Evolutionary conservation across 768 basidiomycete species (phyloP).

Genomic region (Coprinopsis sp.): DNA sequence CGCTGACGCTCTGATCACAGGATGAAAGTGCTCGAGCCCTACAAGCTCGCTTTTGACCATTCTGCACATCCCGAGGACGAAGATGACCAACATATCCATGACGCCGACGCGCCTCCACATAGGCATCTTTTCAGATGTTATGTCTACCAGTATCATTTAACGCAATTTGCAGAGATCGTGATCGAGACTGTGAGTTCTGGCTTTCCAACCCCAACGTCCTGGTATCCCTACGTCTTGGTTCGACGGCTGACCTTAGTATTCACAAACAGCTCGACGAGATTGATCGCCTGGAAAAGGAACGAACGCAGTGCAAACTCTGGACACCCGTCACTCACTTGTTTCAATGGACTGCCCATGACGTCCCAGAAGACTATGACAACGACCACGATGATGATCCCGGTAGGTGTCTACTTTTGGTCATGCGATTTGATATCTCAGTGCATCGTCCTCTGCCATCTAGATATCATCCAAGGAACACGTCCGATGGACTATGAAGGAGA

Average conservation of each 20-base stretch:
- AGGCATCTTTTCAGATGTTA: conserved; percentile 71
- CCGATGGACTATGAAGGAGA: conserved; percentile 34
- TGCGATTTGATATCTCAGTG: background rate
- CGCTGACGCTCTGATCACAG: conserved; percentile 18
- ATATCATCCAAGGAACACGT: conserved; percentile 53
- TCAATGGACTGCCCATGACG: conserved; percentile 41
- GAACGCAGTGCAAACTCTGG: conserved; percentile 47
- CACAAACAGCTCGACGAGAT: conserved; percentile 53
- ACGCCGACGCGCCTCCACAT: conserved; percentile 46
- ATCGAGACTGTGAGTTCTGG: conserved; percentile 39
- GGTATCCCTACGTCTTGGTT: no score
- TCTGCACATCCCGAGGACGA: conserved; percentile 13
- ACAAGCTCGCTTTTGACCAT: conserved; percentile 44
- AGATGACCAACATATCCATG: conserved; percentile 26
- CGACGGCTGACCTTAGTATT: background rate
- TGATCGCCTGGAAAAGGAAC: conserved; percentile 47
- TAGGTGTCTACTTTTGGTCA: conserved; percentile 15
- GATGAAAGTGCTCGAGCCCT: conserved; percentile 56
- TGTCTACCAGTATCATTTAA: conserved; percentile 60
- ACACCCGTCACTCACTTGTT: conserved; percentile 44
- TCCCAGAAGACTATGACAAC: conserved; percentile 37
- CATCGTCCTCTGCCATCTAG: conserved; percentile 17
- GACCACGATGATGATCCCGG: conserved; percentile 75
- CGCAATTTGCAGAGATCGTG: conserved; percentile 33
- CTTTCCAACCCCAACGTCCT: background rate